These are phyloP conservation scores for Cordyceps fumosorosea DNA, from an alignment of 2,329 filamentous ascomycete species.

Conservation along the genomic window DNA sequence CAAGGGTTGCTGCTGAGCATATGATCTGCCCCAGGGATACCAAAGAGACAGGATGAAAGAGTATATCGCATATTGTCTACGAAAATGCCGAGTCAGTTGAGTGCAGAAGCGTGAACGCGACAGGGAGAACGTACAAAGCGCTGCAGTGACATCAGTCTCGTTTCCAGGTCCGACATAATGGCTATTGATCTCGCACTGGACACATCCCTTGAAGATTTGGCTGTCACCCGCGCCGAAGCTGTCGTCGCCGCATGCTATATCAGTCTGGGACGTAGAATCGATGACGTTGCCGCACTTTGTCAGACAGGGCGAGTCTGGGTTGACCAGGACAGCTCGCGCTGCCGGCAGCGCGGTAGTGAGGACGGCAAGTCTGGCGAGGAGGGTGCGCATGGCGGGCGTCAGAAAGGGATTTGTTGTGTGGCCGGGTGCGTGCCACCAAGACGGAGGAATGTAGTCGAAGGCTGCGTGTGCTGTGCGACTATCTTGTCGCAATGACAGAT, in stretches of 20 bases:
- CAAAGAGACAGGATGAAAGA: slow-evolving; percentile 49
- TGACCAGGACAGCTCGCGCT: slow-evolving; percentile 33
- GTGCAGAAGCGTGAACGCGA: slow-evolving; percentile 13
- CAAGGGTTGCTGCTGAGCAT: slow-evolving; percentile 38
- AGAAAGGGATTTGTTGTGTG: background rate
- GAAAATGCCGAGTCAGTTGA: background rate
- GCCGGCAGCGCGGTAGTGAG: slow-evolving; percentile 17
- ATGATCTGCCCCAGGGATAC: slow-evolving; percentile 36
- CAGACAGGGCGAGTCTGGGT: slow-evolving; percentile 42
- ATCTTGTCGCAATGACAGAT: background rate
- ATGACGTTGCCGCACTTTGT: slow-evolving; percentile 48
- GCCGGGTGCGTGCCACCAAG: background rate
- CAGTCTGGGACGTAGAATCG: slow-evolving; percentile 35
- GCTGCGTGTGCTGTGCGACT: background rate
- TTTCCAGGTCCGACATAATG: slow-evolving; percentile 31
- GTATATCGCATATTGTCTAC: slow-evolving; percentile 32
- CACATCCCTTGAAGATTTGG: slow-evolving; percentile 44
- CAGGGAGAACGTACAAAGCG: slow-evolving; percentile 42
- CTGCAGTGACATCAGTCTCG: slow-evolving; percentile 46
- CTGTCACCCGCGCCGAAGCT: slow-evolving; percentile 35
- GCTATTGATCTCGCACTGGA: slow-evolving; percentile 47
- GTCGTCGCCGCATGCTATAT: slow-evolving; percentile 42
- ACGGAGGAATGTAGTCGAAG: background rate
- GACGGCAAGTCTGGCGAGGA: slow-evolving; percentile 17
- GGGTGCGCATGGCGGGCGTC: slow-evolving; percentile 14